Evolutionary conservation across 176 grass and related monocot genomes (phyloP).

Genomic region (Aegilops tauschii): DNA sequence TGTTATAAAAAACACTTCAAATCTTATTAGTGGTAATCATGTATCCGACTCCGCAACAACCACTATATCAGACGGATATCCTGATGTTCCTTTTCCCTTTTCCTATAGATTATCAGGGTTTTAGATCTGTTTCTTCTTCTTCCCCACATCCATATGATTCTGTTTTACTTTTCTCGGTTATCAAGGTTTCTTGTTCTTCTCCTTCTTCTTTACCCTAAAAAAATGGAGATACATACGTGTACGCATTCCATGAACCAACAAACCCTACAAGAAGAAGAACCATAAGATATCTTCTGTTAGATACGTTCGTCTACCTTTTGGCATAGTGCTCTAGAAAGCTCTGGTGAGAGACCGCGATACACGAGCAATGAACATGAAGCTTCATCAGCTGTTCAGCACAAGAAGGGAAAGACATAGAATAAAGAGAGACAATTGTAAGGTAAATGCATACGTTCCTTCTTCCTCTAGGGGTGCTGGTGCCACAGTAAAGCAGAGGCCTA

Average conservation of each 20-base stretch:
- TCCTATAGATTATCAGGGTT: background rate
- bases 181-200: background rate
- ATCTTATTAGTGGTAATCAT: background rate
- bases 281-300: constrained; percentile 8
- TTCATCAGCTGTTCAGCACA: background rate
- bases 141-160: background rate
- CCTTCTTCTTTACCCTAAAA: background rate
- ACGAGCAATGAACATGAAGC: constrained; percentile 2
- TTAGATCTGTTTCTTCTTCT: background rate
- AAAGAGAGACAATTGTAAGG: background rate
- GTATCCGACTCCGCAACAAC: too few species aligned
- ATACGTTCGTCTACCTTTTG: constrained; percentile 8
- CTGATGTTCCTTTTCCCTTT: background rate
- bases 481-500: constrained; percentile 41
- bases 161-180: background rate
- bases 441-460: background rate
- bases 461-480: background rate
- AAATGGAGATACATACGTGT: background rate
- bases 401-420: background rate
- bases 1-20: background rate
- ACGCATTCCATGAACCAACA: background rate
- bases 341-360: background rate
- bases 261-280: background rate
- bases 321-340: constrained; percentile 33
- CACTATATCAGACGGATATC: too few species aligned